Conservation (phyloP, 1,284 basidiomycete genomes). For the Coniferiporia sulphurascens region DNA sequence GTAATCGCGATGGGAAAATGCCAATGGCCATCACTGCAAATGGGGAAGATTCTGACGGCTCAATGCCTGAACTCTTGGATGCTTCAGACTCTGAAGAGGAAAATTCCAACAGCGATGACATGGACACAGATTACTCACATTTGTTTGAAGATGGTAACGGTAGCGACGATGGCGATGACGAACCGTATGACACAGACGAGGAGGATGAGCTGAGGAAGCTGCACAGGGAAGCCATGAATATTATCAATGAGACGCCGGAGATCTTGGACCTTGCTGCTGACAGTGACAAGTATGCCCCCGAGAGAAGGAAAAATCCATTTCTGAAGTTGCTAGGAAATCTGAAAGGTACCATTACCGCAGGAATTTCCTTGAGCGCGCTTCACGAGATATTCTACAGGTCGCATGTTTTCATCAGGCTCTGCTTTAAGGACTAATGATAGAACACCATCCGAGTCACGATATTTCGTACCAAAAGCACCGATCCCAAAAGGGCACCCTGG, state of each 20-base stretch:
- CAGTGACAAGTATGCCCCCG: conserved; percentile 40
- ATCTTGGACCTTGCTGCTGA: conserved; percentile 43
- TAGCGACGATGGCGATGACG: conserved; percentile 37
- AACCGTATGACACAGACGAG: conserved; percentile 59
- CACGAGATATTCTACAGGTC: conserved; percentile 39
- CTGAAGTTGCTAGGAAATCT: conserved; percentile 65
- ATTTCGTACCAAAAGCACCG: conserved; percentile 19
- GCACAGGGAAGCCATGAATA: conserved; percentile 66
- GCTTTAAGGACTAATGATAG: conserved; percentile 41
- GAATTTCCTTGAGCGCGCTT: not conserved
- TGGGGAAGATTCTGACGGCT: conserved; percentile 37
- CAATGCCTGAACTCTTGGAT: conserved; percentile 61
- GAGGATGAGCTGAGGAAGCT: conserved; percentile 59
- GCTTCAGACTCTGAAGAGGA: conserved; percentile 52
- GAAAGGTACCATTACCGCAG: conserved; percentile 43
- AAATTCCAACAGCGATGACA: conserved; percentile 29
- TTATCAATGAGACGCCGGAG: conserved; percentile 50
- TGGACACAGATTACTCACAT: conserved; percentile 27
- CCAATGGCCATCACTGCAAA: conserved; percentile 44
- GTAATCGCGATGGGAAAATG: conserved; percentile 30
- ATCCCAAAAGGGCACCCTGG: conserved; percentile 14
- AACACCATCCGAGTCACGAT: conserved; percentile 26
- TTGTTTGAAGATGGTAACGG: conserved; percentile 35
- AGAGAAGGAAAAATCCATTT: conserved; percentile 66
- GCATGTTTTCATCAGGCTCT: conserved; percentile 62